phyloP scores from a whole-genome alignment of 2,329 filamentous ascomycete species.

The Aspergillus pseudotamarii region DNA sequence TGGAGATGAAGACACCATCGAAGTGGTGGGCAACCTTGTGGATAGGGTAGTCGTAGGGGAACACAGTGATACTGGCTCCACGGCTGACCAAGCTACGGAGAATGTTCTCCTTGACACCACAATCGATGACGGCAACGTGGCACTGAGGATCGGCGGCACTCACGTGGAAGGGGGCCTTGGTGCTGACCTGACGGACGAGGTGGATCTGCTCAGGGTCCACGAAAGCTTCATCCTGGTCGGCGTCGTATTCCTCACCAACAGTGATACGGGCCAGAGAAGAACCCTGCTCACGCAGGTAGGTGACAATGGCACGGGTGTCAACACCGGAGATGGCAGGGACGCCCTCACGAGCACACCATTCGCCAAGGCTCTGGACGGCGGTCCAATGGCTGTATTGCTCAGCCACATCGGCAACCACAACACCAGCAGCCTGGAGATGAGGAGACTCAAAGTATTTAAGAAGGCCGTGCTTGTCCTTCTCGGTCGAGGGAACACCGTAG shows the following conservation, averaged over 20 bases:
- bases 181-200: constrained; percentile 92
- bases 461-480: constrained; percentile 84
- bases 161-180: constrained; percentile 96
- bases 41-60: constrained; percentile 96
- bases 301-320: constrained; percentile 95
- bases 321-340: constrained; percentile 96
- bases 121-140: constrained; percentile 94
- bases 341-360: constrained; percentile 96
- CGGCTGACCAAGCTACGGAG: constrained; percentile 90
- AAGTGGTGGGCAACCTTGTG: constrained; percentile 98
- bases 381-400: constrained; percentile 98
- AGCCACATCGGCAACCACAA: constrained; percentile 94
- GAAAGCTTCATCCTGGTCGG: constrained; percentile 95
- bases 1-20: constrained; percentile 98
- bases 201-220: constrained; percentile 96
- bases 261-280: constrained; percentile 94
- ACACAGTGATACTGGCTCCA: constrained; percentile 88
- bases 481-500: constrained; percentile 89
- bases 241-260: constrained; percentile 96
- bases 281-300: constrained; percentile 91
- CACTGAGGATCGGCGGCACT: constrained; percentile 79
- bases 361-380: constrained; percentile 85
- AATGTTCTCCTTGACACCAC: constrained; percentile 99
- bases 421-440: constrained; percentile 92
- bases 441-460: constrained; percentile 98